Evolutionary conservation across 2,329 filamentous ascomycete species (phyloP), one percentile per base, ranked within the genome.

Genomic region (Nemania sp.): DNA sequence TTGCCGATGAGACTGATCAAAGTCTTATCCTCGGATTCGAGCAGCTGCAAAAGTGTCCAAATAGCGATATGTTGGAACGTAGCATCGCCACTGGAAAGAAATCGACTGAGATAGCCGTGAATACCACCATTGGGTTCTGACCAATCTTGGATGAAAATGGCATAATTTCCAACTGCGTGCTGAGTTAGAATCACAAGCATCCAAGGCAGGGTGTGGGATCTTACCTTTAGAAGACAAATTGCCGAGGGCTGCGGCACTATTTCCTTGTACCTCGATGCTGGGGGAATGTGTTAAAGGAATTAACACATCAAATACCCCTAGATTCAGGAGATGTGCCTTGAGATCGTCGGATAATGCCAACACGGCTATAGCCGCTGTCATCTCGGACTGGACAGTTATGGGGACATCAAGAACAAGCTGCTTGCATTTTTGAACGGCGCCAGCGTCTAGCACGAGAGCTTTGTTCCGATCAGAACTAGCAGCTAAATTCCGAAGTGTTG

Each of bases 21-120:
- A 57, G 87, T 89, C 77, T 90, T 88, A 73, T 99, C 94, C 74
- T 96, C 93, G 0, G 94, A 97, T 77, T 99, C 95, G 52, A 99
- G 88, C 4, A 99, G 84, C 74, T 99, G 95, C 3, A 99, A 84
- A 49, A 99, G 79, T 1, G 95, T 99, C 95, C 95, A 99, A 65
- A 98, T 97, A 52, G 95, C 95, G 72, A 99, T 99, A 74, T 99
- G 95, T 77, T 99, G 95, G 82, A 99, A 99, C 0, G 95, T 99
- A 0, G 95, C 88, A 73, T 99, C 95, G 42, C 93, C 94, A 65
- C 92, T 97, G 46, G 90, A 91, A 17, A 99, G 83, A 81, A 99
- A 99, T 56, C 94, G 88, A 69, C 88, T 90, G 37, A 99, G 83
- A 73, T 99, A 99, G 55, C 95, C 95, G 73, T 97, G 93, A 63